Evolutionary conservation across 2,329 filamentous ascomycete species (phyloP).

Genomic region (Exophiala sp.): DNA sequence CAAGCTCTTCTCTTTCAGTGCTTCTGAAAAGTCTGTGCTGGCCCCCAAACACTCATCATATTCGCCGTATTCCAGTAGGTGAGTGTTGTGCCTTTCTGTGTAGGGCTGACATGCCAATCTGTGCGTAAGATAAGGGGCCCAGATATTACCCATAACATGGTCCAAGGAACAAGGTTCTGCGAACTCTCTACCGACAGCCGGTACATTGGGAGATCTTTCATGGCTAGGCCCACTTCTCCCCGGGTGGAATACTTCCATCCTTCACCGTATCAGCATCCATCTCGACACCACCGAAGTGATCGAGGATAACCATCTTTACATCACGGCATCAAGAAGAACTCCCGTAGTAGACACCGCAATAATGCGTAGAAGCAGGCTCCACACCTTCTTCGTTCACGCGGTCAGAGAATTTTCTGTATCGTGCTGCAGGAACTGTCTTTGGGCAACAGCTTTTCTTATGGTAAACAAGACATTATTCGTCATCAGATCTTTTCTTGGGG

Average conservation of each 20-base stretch:
- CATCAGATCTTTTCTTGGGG: slow-evolving; percentile 1
- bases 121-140: background rate
- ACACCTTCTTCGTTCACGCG: background rate
- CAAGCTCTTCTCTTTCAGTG: no score
- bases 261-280: background rate
- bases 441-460: background rate
- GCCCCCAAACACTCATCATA: no score
- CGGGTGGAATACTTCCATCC: background rate
- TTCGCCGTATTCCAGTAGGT: no score
- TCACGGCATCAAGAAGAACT: slow-evolving; percentile 1
- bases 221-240: background rate
- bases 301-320: background rate
- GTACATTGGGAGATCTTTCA: background rate
- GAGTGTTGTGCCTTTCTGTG: no score
- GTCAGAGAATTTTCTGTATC: background rate
- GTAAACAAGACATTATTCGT: background rate
- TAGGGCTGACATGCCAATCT: slow-evolving; percentile 2
- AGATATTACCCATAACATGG: background rate
- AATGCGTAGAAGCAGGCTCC: background rate
- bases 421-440: background rate
- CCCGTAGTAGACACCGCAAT: background rate
- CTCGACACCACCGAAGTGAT: background rate
- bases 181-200: background rate
- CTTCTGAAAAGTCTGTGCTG: no score
- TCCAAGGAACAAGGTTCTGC: background rate